Conservation (phyloP, 805 yeast species). For the Kodamaea sagamina region DNA sequence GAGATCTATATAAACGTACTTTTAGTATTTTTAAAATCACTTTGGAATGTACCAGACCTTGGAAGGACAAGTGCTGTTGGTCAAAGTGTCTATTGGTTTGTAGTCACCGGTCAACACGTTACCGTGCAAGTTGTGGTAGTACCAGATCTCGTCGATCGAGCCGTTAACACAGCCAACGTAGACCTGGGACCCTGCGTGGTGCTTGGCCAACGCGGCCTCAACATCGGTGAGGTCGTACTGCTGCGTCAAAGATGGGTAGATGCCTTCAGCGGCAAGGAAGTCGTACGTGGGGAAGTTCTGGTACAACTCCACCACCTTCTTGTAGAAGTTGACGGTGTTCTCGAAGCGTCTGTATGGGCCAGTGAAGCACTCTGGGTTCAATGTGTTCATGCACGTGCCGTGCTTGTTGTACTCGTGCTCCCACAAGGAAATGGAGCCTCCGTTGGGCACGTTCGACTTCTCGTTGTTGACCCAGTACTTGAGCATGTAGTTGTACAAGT, state of each 20-base stretch:
- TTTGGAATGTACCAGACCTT: slow-evolving; percentile 34
- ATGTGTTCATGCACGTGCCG: slow-evolving; percentile 44
- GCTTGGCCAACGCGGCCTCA: slow-evolving; percentile 31
- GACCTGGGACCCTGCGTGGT: slow-evolving; percentile 34
- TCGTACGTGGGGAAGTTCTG: slow-evolving; percentile 35
- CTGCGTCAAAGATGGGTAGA: slow-evolving; percentile 33
- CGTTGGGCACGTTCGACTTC: slow-evolving; percentile 22
- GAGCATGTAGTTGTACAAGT: slow-evolving; percentile 31
- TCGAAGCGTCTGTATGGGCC: slow-evolving; percentile 32
- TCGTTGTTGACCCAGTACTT: slow-evolving; percentile 28
- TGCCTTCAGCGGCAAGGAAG: slow-evolving; percentile 37
- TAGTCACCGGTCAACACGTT: slow-evolving; percentile 65
- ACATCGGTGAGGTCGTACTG: slow-evolving; percentile 38
- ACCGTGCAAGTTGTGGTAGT: slow-evolving; percentile 75
- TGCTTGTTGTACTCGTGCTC: slow-evolving; percentile 47
- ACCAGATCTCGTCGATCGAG: slow-evolving; percentile 70
- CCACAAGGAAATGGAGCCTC: slow-evolving; percentile 39
- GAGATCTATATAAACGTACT: too few species aligned
- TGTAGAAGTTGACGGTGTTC: slow-evolving; percentile 33
- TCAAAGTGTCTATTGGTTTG: slow-evolving; percentile 51
- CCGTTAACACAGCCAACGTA: slow-evolving; percentile 38
- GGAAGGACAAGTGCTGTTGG: slow-evolving; percentile 64
- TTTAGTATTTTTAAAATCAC: background rate
- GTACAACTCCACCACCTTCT: slow-evolving; percentile 30
- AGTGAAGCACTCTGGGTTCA: slow-evolving; percentile 38